Conservation (phyloP, 257 asterid genomes). For the Cinchona pubescens region DNA sequence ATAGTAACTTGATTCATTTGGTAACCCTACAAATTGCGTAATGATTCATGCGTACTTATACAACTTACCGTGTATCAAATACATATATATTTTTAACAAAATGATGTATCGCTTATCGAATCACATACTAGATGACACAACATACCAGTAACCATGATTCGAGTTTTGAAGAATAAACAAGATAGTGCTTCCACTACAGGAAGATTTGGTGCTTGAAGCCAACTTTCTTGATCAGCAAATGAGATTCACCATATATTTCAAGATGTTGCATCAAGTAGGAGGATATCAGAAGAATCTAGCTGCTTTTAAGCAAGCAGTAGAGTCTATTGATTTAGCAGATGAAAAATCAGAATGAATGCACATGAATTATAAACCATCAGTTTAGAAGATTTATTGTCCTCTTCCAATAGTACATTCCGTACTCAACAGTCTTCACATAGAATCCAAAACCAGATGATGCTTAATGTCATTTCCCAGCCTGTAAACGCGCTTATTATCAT, state of each 20-base stretch:
- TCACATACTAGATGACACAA: too few relatives aligned
- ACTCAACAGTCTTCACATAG: not conserved
- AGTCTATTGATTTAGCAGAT: slow-evolving; percentile 17
- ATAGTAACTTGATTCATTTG: too few relatives aligned
- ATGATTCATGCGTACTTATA: too few relatives aligned
- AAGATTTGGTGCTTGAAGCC: slow-evolving; percentile 19
- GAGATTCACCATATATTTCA: slow-evolving; percentile 16
- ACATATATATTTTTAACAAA: too few relatives aligned
- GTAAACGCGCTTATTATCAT: not conserved
- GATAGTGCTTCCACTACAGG: slow-evolving; percentile 14
- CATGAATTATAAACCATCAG: slow-evolving; percentile 1
- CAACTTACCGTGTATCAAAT: too few relatives aligned
- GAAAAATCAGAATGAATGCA: not conserved
- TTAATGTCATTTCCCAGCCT: not conserved
- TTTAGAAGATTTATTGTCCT: slow-evolving; percentile 13
- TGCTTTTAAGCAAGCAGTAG: slow-evolving; percentile 20
- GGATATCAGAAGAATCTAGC: slow-evolving; percentile 12
- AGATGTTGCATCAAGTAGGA: slow-evolving; percentile 21
- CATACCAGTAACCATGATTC: too few relatives aligned
- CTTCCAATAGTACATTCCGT: slow-evolving; percentile 10
- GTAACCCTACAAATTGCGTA: too few relatives aligned
- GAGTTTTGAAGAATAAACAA: slow-evolving; percentile 2
- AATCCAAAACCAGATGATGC: slow-evolving; percentile 14
- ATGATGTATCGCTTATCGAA: too few relatives aligned
- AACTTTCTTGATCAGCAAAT: slow-evolving; percentile 18